These are phyloP conservation scores for Entomortierella lignicola DNA, from an alignment of 192 early-diverging fungal genomes.

Conservation along the genomic window DNA sequence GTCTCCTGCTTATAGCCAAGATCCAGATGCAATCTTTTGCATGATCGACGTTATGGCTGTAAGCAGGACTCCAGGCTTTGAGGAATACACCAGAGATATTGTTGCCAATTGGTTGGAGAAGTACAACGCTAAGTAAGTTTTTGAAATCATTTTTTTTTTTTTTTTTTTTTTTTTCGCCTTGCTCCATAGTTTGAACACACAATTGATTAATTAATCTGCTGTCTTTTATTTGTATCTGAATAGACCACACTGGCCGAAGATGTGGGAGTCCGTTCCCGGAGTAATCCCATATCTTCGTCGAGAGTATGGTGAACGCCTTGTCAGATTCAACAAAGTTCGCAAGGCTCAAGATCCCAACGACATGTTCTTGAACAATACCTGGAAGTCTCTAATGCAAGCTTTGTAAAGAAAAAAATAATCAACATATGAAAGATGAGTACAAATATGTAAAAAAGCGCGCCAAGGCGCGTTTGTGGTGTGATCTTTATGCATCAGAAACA, in stretches of 20 bases:
- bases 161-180: background rate
- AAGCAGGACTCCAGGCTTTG: conserved; percentile 30
- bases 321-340: conserved; percentile 38
- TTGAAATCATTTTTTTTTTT: background rate
- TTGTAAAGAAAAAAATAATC: background rate
- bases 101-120: conserved; percentile 16
- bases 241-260: conserved; percentile 52
- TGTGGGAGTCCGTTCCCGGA: conserved; percentile 28
- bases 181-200: background rate
- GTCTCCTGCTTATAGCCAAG: conserved; percentile 40
- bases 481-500: too few species aligned
- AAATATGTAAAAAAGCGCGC: background rate
- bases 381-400: conserved; percentile 18
- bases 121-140: conserved; percentile 38
- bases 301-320: conserved; percentile 15
- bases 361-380: conserved; percentile 50
- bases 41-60: conserved; percentile 33
- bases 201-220: background rate
- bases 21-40: conserved; percentile 32
- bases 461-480: too few species aligned
- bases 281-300: conserved; percentile 11
- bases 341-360: conserved; percentile 44
- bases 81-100: conserved; percentile 19
- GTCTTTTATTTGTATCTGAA: conserved; percentile 3
- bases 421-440: background rate